A percentile compares a stretch with the other conserved stretches of the same genome.
phyloP scores from a whole-genome alignment of 441 rosid genomes.

The Adansonia gregorii region DNA sequence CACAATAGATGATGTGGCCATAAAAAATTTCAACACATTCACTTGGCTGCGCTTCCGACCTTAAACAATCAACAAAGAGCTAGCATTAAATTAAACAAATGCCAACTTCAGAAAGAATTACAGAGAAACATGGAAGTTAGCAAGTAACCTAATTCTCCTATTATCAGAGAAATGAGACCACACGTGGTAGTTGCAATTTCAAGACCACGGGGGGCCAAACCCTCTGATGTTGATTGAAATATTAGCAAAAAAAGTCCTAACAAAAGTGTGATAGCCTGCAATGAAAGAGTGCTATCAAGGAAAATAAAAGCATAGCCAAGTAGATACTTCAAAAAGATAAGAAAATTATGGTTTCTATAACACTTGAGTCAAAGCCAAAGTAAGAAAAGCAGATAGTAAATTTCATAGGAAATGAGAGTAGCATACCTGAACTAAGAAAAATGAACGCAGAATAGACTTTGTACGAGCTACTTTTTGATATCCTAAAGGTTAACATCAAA shows the following conservation, averaged over 20 bases:
- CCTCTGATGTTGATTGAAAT: conserved; percentile 42
- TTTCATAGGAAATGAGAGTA: conserved; percentile 19
- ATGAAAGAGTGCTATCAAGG: neutral
- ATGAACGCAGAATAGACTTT: conserved; percentile 53
- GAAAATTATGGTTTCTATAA: neutral
- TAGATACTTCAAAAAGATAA: conserved; percentile 9
- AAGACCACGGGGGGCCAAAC: conserved; percentile 35
- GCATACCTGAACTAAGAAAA: conserved; percentile 66
- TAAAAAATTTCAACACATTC: conserved; percentile 54
- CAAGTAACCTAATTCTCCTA: conserved; percentile 72
- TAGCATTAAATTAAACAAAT: conserved; percentile 19
- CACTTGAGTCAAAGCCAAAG: neutral
- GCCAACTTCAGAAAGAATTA: conserved; percentile 13
- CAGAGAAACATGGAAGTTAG: conserved; percentile 14
- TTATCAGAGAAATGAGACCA: conserved; percentile 52
- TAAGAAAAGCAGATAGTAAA: conserved; percentile 10
- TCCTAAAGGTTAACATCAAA: conserved; percentile 42
- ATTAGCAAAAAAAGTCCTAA: conserved; percentile 41
- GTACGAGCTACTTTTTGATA: conserved; percentile 74
- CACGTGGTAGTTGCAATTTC: conserved; percentile 46
- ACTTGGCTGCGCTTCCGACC: conserved; percentile 67
- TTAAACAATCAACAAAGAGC: conserved; percentile 27
- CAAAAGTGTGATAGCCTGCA: conserved; percentile 57
- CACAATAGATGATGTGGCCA: conserved; percentile 48
- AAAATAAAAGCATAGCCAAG: conserved; percentile 4